A percentile compares a stretch with the other conserved stretches of the same genome.
phyloP scores from a whole-genome alignment of 108 stramenopile species.

The Craspedostauros australis region DNA sequence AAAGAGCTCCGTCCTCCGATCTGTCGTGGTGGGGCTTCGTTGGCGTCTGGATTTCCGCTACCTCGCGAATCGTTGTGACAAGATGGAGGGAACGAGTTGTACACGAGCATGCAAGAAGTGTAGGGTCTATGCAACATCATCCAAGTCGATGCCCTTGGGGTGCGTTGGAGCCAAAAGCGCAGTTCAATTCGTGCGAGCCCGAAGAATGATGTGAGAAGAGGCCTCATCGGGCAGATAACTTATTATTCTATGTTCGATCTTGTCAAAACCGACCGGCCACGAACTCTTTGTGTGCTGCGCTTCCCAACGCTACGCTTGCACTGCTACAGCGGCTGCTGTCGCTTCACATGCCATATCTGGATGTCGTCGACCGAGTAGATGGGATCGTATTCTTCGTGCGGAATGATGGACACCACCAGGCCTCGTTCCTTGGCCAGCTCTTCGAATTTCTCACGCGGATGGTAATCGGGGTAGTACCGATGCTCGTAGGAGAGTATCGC shows the following conservation, averaged over 20 bases:
- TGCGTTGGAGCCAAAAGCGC: too few relatives aligned
- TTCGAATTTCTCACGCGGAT: conserved; percentile 52
- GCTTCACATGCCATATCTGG: conserved; percentile 56
- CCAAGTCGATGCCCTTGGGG: too few relatives aligned
- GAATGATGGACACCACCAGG: conserved; percentile 30
- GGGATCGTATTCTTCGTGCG: conserved; percentile 31
- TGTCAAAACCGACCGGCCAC: not conserved
- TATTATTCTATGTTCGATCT: not conserved
- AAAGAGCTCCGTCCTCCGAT: too few relatives aligned
- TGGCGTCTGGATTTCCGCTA: too few relatives aligned
- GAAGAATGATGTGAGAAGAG: too few relatives aligned
- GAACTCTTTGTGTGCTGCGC: not conserved
- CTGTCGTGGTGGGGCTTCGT: too few relatives aligned
- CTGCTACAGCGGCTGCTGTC: not conserved
- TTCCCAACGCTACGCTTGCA: not conserved
- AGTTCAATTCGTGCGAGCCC: too few relatives aligned
- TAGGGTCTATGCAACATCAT: too few relatives aligned
- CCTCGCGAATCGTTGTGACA: too few relatives aligned
- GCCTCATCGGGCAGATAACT: too few relatives aligned
- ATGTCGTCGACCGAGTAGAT: conserved; percentile 64
- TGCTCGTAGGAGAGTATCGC: conserved; percentile 61
- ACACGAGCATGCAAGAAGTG: too few relatives aligned
- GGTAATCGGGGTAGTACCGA: conserved; percentile 53
- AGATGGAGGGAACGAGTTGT: too few relatives aligned
- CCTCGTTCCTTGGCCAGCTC: conserved; percentile 27